A percentile compares a stretch with the other conserved stretches of the same genome.
Conservation (phyloP, 2,329 filamentous ascomycete genomes). For the Cladosporium sp. region DNA sequence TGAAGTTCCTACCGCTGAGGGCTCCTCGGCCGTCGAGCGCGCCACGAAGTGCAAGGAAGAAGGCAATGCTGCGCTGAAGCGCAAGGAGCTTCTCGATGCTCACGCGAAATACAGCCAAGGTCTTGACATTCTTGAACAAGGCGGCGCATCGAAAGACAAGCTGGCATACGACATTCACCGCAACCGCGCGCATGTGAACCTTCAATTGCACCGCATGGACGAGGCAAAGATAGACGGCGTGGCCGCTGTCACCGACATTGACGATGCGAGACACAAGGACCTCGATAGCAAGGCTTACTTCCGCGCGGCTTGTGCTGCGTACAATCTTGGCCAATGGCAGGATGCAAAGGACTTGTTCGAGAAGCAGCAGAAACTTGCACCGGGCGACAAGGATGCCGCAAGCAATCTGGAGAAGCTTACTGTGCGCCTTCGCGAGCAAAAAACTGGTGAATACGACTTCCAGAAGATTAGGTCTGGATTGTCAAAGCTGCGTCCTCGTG, state of each 20-base stretch:
- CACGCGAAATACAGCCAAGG: conserved; percentile 20
- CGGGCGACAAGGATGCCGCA: conserved; percentile 13
- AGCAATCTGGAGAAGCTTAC: conserved; percentile 4
- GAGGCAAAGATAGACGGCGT: conserved; percentile 30
- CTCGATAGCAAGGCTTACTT: conserved; percentile 22
- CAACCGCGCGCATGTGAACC: conserved; percentile 32
- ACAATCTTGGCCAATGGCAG: conserved; percentile 16
- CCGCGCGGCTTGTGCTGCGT: conserved; percentile 18
- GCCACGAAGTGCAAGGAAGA: conserved; percentile 24
- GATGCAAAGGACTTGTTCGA: conserved; percentile 15
- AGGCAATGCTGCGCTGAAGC: conserved; percentile 27
- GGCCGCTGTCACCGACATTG: conserved; percentile 24
- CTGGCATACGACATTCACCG: conserved; percentile 18
- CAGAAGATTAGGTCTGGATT: conserved; percentile 1
- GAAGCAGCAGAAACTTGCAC: conserved; percentile 13
- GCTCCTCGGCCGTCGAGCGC: background rate
- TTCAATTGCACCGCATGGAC: conserved; percentile 27
- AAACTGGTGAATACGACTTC: conserved; percentile 15
- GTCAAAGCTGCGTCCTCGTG: conserved; percentile 10
- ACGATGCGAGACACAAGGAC: conserved; percentile 27
- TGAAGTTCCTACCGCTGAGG: background rate
- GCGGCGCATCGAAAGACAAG: background rate
- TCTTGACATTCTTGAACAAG: conserved; percentile 7
- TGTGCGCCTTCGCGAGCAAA: conserved; percentile 15
- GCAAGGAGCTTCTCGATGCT: conserved; percentile 19